Evolutionary conservation across 2,329 filamentous ascomycete species (phyloP).

Genomic region (Cercospora sp.): DNA sequence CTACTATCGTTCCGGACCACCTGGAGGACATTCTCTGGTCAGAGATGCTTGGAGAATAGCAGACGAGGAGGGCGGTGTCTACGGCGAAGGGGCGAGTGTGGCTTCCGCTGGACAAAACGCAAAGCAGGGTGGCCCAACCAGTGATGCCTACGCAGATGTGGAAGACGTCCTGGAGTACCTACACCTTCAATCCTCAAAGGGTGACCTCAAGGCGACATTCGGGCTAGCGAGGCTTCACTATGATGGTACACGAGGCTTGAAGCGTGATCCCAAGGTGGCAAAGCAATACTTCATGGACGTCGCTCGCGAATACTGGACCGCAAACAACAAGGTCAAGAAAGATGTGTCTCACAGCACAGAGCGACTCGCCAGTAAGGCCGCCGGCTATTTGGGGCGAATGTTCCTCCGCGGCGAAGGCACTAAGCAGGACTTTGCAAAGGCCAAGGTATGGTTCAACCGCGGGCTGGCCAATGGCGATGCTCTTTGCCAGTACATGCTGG

Average conservation of each 20-base stretch:
- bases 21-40: conserved; percentile 77
- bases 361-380: conserved; percentile 77
- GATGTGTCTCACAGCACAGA: conserved; percentile 71
- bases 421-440: conserved; percentile 73
- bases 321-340: conserved; percentile 69
- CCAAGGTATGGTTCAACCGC: conserved; percentile 79
- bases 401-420: conserved; percentile 85
- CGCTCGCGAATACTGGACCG: conserved; percentile 75
- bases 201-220: conserved; percentile 83
- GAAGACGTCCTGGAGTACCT: conserved; percentile 95
- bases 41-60: conserved; percentile 81
- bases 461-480: conserved; percentile 75
- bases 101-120: conserved; percentile 84
- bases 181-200: conserved; percentile 85
- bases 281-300: conserved; percentile 80
- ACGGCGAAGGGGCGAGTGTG: conserved; percentile 91
- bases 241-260: conserved; percentile 75
- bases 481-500: conserved; percentile 80
- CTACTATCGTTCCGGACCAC: conserved; percentile 86
- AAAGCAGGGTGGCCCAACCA: conserved; percentile 68
- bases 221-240: conserved; percentile 85
- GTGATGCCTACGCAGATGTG: conserved; percentile 80
- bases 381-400: conserved; percentile 86
- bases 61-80: conserved; percentile 88
- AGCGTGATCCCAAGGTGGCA: conserved; percentile 70